Percentiles rank a stretch among this genome's conserved stretches.
Evolutionary conservation across 169 alveolate species (phyloP).

Genomic region (Cryptosporidium tyzzeri): DNA sequence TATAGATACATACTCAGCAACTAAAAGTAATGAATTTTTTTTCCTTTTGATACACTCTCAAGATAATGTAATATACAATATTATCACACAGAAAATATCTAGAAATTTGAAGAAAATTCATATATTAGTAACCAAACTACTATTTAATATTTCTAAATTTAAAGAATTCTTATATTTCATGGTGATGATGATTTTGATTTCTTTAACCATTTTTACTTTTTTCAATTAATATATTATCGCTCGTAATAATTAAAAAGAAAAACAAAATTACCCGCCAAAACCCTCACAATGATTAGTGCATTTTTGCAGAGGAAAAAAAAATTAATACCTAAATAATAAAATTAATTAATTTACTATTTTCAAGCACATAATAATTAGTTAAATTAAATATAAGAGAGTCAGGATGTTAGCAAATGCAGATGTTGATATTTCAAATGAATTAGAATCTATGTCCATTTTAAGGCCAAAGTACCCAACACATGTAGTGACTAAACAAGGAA

Average conservation of each 20-base stretch:
- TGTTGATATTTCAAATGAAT: background rate
- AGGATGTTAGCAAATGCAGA: background rate
- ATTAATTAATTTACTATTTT: background rate
- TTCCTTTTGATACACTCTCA: background rate
- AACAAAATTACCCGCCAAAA: background rate
- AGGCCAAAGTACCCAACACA: constrained; percentile 74
- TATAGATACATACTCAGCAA: constrained; percentile 2
- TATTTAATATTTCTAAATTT: too few species aligned
- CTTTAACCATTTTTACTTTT: too few species aligned
- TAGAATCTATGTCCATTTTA: constrained; percentile 15
- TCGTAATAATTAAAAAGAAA: background rate
- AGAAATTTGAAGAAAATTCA: too few species aligned
- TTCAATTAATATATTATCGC: background rate
- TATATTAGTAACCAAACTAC: too few species aligned
- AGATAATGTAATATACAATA: background rate
- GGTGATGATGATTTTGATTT: too few species aligned
- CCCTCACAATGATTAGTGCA: constrained; percentile 2
- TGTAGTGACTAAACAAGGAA: constrained; percentile 49
- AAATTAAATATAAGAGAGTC: background rate
- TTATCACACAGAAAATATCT: too few species aligned
- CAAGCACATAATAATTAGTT: background rate
- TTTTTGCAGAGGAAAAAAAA: background rate
- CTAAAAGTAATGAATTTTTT: background rate
- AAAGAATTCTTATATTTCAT: background rate
- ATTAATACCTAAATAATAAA: background rate